Evolutionary conservation across 495 filamentous ascomycete species (phyloP).

Genomic region (Podospora anserina): DNA sequence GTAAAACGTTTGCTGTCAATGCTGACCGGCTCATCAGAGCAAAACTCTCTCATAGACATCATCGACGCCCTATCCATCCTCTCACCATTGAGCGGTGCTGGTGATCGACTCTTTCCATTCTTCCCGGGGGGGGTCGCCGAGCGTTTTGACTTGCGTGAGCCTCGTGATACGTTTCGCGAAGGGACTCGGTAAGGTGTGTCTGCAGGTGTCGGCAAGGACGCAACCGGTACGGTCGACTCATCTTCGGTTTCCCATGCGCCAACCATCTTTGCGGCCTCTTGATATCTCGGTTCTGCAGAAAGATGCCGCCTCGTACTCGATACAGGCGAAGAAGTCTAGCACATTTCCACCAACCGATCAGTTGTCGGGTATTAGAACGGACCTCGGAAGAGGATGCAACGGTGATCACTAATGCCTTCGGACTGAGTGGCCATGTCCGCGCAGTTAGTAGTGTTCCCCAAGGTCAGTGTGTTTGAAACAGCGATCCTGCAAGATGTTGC

Average conservation of each 20-base stretch:
- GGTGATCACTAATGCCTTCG: not conserved
- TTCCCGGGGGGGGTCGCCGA: slow-evolving; percentile 58
- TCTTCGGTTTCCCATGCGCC: slow-evolving; percentile 55
- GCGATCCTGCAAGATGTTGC: slow-evolving; percentile 9
- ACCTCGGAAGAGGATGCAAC: slow-evolving; percentile 6
- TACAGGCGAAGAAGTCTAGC: slow-evolving; percentile 8
- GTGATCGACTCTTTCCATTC: slow-evolving; percentile 56
- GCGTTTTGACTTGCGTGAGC: slow-evolving; percentile 49
- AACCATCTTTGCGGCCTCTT: slow-evolving; percentile 31
- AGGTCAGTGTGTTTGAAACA: slow-evolving; percentile 6
- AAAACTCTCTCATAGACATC: slow-evolving; percentile 54
- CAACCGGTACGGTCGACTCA: slow-evolving; percentile 48
- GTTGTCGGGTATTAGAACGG: not conserved
- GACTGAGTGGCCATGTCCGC: not conserved
- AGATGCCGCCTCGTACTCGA: slow-evolving; percentile 17
- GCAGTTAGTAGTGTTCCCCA: not conserved
- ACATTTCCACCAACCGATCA: slow-evolving; percentile 20
- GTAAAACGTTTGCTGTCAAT: slow-evolving; percentile 90
- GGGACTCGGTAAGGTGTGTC: slow-evolving; percentile 64
- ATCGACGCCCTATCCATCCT: slow-evolving; percentile 47
- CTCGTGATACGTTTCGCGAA: slow-evolving; percentile 56
- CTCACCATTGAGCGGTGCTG: slow-evolving; percentile 55
- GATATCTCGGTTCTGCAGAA: slow-evolving; percentile 1
- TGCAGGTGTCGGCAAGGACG: slow-evolving; percentile 61
- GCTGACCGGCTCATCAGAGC: slow-evolving; percentile 69